phyloP scores from a whole-genome alignment of 768 basidiomycete genomes.

The Phylloporus rhodoxanthus region DNA sequence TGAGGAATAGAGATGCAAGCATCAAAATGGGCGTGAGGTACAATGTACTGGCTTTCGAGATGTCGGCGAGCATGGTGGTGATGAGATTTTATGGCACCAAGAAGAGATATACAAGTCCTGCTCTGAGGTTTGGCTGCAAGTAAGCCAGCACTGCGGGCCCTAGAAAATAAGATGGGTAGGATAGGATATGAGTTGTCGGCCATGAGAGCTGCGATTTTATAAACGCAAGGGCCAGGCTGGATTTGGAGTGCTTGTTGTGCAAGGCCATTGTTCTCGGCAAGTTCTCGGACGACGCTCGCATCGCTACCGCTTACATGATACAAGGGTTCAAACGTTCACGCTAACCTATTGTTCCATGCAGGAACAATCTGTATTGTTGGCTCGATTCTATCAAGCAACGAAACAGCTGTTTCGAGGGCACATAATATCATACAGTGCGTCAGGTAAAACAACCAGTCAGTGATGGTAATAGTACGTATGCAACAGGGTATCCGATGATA shows the following conservation, averaged over 20 bases:
- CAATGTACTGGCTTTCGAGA: constrained; percentile 62
- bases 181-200: background rate
- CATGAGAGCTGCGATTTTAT: constrained; percentile 12
- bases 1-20: constrained; percentile 59
- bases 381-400: background rate
- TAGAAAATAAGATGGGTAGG: constrained; percentile 1
- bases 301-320: background rate
- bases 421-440: constrained; percentile 24
- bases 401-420: constrained; percentile 1
- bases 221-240: background rate
- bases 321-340: constrained; percentile 2
- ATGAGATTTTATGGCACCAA: background rate
- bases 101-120: constrained; percentile 11
- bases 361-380: constrained; percentile 5
- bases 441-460: constrained; percentile 25
- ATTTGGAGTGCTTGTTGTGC: constrained; percentile 12
- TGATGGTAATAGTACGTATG: constrained; percentile 31
- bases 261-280: constrained; percentile 12
- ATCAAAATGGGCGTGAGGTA: constrained; percentile 64
- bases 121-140: constrained; percentile 17
- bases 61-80: constrained; percentile 55
- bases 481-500: constrained; percentile 32
- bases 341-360: background rate
- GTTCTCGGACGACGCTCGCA: constrained; percentile 5
- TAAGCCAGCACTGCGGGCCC: constrained; percentile 19